Evolutionary conservation across 345 rosid species (phyloP).

Genomic region (Mangifera indica): DNA sequence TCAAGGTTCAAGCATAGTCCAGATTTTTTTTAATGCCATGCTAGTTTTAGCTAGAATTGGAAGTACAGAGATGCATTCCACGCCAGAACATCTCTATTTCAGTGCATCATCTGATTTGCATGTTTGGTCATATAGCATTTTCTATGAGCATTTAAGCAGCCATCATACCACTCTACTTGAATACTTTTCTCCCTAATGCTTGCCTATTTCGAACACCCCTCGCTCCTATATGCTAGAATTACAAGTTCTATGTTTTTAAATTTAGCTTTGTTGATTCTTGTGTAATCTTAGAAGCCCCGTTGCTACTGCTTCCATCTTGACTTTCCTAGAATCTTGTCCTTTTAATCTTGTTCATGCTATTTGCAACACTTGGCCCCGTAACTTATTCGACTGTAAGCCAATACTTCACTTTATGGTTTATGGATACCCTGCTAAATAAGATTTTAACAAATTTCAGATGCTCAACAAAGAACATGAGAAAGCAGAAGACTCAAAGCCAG

Average conservation of each 20-base stretch:
- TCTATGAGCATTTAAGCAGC: too few relatives aligned
- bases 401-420: background rate
- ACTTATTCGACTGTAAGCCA: background rate
- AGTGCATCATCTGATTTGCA: background rate
- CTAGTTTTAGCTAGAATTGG: background rate
- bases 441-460: slow-evolving; percentile 26
- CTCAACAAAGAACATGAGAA: slow-evolving; percentile 55
- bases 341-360: background rate
- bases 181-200: too few relatives aligned
- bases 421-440: background rate
- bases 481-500: slow-evolving; percentile 44
- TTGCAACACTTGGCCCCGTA: background rate
- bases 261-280: too few relatives aligned
- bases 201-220: too few relatives aligned
- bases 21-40: background rate
- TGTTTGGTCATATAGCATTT: too few relatives aligned
- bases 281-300: too few relatives aligned
- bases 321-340: background rate
- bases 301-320: too few relatives aligned
- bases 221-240: too few relatives aligned
- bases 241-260: too few relatives aligned
- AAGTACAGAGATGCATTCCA: background rate
- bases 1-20: background rate
- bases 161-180: too few relatives aligned
- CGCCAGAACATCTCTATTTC: background rate